These are phyloP conservation scores for Aspergillus ochraceoroseus DNA, from an alignment of 2,329 filamentous ascomycete genomes.

Conservation along the genomic window DNA sequence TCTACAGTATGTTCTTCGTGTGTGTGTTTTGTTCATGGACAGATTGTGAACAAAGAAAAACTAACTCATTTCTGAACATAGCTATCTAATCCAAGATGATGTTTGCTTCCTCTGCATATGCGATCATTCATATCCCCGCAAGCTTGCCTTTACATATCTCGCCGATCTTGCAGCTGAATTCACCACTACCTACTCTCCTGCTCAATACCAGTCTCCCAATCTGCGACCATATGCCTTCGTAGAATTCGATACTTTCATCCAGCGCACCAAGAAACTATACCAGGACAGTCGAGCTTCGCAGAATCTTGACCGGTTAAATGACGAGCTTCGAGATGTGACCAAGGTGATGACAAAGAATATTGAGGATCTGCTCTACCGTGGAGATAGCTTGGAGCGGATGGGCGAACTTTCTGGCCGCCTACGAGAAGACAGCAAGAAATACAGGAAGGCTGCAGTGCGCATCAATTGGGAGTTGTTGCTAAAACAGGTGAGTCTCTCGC, in stretches of 20 bases:
- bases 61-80: slow-evolving; percentile 31
- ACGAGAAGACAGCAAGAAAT: slow-evolving; percentile 90
- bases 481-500: slow-evolving; percentile 61
- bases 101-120: slow-evolving; percentile 92
- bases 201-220: slow-evolving; percentile 66
- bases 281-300: slow-evolving; percentile 84
- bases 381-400: slow-evolving; percentile 93
- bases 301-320: slow-evolving; percentile 92
- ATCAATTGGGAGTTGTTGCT: slow-evolving; percentile 98
- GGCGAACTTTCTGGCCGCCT: slow-evolving; percentile 85
- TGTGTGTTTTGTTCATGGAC: background rate
- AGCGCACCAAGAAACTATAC: slow-evolving; percentile 87
- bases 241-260: slow-evolving; percentile 96
- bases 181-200: slow-evolving; percentile 70
- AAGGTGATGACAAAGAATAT: slow-evolving; percentile 99
- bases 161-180: slow-evolving; percentile 89
- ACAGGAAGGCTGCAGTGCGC: slow-evolving; percentile 81
- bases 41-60: background rate
- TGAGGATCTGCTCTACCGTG: slow-evolving; percentile 90
- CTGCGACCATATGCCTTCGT: slow-evolving; percentile 93
- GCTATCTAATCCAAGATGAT: slow-evolving; percentile 77
- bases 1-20: slow-evolving; percentile 64
- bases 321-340: slow-evolving; percentile 94
- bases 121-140: slow-evolving; percentile 90
- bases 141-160: slow-evolving; percentile 97